Evolutionary conservation across 257 asterid species (phyloP).

Genomic region (Paraleonurus japonicus): DNA sequence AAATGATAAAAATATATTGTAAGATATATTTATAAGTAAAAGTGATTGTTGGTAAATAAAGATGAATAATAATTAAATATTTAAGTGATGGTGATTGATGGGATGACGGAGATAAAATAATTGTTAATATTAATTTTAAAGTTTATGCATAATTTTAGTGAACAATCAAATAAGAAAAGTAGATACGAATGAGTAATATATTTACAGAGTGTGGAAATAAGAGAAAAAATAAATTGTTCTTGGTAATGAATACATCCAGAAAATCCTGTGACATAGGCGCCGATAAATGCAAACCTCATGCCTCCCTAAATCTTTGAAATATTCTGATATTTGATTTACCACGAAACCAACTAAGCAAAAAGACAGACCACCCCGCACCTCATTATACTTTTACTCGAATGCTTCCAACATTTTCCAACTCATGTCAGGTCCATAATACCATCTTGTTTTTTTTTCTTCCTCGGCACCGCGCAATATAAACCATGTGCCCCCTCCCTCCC

Average conservation of each 20-base stretch:
- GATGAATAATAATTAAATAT: no score
- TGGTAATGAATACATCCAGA: background rate
- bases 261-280: conserved; percentile 34
- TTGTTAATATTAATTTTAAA: no score
- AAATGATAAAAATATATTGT: no score
- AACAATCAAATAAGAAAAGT: no score
- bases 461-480: conserved; percentile 12
- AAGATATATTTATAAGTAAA: no score
- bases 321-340: background rate
- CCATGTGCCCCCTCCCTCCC: conserved; percentile 29
- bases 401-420: conserved; percentile 38
- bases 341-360: background rate
- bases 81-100: no score
- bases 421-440: conserved; percentile 19
- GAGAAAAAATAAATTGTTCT: background rate
- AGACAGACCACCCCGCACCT: conserved; percentile 7
- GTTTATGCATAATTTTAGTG: no score
- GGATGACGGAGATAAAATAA: no score
- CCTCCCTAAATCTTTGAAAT: background rate
- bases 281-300: background rate
- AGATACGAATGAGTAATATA: no score
- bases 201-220: background rate
- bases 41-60: no score
- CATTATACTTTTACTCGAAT: conserved; percentile 21
- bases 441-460: background rate